These are phyloP conservation scores for Senecio squalidus DNA, from an alignment of 140 eudicot genomes.

Conservation along the genomic window DNA sequence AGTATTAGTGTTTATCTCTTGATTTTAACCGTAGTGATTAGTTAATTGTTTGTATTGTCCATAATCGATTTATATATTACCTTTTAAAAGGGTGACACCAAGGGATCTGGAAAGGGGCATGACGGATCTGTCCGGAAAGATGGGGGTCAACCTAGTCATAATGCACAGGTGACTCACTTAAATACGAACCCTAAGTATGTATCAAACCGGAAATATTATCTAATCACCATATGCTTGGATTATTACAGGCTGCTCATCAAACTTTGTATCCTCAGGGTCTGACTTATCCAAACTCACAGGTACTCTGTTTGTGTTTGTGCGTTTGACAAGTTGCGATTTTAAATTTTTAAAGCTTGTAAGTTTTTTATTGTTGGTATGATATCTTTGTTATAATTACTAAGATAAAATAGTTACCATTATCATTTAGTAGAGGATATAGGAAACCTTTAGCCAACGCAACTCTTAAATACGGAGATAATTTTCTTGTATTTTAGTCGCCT, in stretches of 20 bases:
- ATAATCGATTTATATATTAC: slow-evolving; percentile 9
- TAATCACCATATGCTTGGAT: neutral
- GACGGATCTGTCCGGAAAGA: slow-evolving; percentile 69
- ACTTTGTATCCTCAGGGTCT: slow-evolving; percentile 54
- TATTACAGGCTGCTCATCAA: slow-evolving; percentile 45
- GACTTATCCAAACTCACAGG: slow-evolving; percentile 69
- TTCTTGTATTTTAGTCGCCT: no score
- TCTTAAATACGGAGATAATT: no score
- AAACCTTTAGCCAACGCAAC: no score
- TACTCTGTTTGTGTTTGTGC: slow-evolving; percentile 9
- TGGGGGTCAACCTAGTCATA: slow-evolving; percentile 35
- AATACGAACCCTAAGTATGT: neutral
- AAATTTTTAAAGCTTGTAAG: neutral
- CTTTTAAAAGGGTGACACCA: slow-evolving; percentile 54
- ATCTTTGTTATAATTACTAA: neutral
- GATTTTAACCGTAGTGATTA: neutral
- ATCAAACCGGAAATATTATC: slow-evolving; percentile 3
- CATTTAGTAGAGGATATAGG: no score
- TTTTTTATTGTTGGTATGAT: neutral
- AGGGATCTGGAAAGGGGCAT: slow-evolving; percentile 70
- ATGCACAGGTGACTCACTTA: neutral
- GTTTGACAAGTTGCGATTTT: neutral
- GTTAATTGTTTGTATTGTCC: neutral
- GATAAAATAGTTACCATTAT: no score
- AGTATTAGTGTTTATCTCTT: neutral